These are phyloP conservation scores for Amanita pseudoporphyria DNA, from an alignment of 768 basidiomycete genomes.

Conservation along the genomic window DNA sequence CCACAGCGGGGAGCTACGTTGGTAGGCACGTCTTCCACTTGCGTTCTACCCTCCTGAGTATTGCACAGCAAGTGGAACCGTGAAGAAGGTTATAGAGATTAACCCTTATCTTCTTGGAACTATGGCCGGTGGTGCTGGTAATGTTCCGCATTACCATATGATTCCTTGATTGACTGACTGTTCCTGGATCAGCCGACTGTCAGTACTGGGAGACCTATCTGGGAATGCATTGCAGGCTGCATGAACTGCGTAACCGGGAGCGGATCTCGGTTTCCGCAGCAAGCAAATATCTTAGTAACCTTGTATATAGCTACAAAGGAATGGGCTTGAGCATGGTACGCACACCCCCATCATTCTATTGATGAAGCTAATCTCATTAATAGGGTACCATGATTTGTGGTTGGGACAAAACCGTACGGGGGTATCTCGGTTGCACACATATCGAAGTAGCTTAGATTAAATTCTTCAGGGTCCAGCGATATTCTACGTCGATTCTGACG, in stretches of 20 bases:
- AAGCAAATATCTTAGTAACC: constrained; percentile 93
- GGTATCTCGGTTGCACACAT: background rate
- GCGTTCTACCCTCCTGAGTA: constrained; percentile 4
- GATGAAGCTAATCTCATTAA: constrained; percentile 1
- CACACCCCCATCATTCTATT: constrained; percentile 5
- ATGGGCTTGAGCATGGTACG: constrained; percentile 99
- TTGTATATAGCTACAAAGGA: constrained; percentile 97
- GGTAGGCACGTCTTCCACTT: constrained; percentile 40
- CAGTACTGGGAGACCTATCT: constrained; percentile 99
- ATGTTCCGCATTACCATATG: constrained; percentile 12
- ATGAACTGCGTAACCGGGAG: constrained; percentile 93
- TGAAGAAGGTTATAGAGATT: constrained; percentile 99
- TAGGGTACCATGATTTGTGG: constrained; percentile 99
- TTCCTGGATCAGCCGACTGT: constrained; percentile 61
- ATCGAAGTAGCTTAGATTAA: background rate
- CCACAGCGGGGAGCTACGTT: constrained; percentile 94
- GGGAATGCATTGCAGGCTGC: constrained; percentile 93
- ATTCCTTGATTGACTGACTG: constrained; percentile 3
- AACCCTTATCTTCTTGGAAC: constrained; percentile 98
- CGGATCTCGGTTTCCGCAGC: constrained; percentile 99
- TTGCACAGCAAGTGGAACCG: constrained; percentile 78
- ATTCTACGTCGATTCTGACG: constrained; percentile 98
- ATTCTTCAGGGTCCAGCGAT: constrained; percentile 70
- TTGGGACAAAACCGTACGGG: constrained; percentile 92
- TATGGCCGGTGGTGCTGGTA: constrained; percentile 98